Evolutionary conservation across 352 stramenopile species (phyloP).

Genomic region (Globisporangium cylindrosporum): DNA sequence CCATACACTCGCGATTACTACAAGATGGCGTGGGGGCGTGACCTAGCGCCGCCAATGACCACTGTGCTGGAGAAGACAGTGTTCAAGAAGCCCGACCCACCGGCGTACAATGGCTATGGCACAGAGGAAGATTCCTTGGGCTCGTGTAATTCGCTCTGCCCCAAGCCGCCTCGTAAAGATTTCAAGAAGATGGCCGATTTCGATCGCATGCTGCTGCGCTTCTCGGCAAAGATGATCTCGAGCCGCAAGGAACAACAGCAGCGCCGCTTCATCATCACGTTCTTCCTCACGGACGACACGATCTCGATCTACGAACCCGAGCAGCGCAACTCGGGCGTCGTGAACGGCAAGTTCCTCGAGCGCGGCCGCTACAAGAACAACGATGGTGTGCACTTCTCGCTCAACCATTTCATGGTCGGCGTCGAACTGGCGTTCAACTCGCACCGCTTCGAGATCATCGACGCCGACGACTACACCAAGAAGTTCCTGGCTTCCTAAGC

Average conservation of each 20-base stretch:
- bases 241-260: constrained; percentile 72
- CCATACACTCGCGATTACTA: constrained; percentile 79
- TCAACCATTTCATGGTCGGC: constrained; percentile 61
- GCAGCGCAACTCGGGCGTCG: constrained; percentile 72
- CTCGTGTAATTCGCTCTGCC: constrained; percentile 55
- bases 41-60: constrained; percentile 38
- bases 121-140: constrained; percentile 76
- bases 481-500: constrained; percentile 66
- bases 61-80: constrained; percentile 42
- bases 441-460: constrained; percentile 73
- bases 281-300: constrained; percentile 82
- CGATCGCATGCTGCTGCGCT: constrained; percentile 77
- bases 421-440: constrained; percentile 59
- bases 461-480: constrained; percentile 81
- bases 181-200: constrained; percentile 80
- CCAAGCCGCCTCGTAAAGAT: constrained; percentile 75
- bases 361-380: constrained; percentile 65
- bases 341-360: constrained; percentile 86
- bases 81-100: constrained; percentile 57
- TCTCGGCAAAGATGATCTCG: constrained; percentile 66
- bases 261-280: constrained; percentile 79
- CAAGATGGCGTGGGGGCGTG: constrained; percentile 55
- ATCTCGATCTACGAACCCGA: constrained; percentile 74
- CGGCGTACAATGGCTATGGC: constrained; percentile 73
- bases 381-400: constrained; percentile 50